Conservation (phyloP, 805 yeast species). For the Lipomyces sp. region DNA sequence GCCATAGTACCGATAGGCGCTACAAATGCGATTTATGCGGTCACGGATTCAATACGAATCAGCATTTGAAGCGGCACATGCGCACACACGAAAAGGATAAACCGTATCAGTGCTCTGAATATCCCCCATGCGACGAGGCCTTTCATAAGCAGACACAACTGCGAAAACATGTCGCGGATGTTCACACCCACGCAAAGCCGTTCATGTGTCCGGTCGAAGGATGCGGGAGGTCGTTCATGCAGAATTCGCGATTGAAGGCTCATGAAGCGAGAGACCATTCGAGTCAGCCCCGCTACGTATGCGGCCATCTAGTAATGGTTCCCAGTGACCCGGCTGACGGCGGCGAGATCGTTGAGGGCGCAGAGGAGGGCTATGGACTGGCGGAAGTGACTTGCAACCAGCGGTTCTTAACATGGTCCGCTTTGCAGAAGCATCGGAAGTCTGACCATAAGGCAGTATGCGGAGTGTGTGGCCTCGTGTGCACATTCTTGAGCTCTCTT, state of each 20-base stretch:
- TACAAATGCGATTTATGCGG: slow-evolving; percentile 58
- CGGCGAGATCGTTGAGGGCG: slow-evolving; percentile 55
- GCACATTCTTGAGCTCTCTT: slow-evolving; percentile 70
- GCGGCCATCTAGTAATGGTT: slow-evolving; percentile 21
- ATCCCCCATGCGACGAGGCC: slow-evolving; percentile 59
- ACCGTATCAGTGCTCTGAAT: slow-evolving; percentile 49
- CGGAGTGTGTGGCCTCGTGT: slow-evolving; percentile 59
- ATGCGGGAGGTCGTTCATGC: slow-evolving; percentile 62
- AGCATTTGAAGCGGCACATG: slow-evolving; percentile 81
- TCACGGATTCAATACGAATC: slow-evolving; percentile 75
- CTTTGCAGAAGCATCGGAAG: slow-evolving; percentile 66
- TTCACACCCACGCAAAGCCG: slow-evolving; percentile 51
- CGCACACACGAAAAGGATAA: slow-evolving; percentile 66
- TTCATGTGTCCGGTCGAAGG: slow-evolving; percentile 50
- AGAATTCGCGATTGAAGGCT: slow-evolving; percentile 61
- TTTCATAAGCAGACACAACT: slow-evolving; percentile 75
- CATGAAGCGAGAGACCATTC: slow-evolving; percentile 68
- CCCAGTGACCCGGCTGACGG: slow-evolving; percentile 32
- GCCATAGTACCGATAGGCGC: slow-evolving; percentile 22
- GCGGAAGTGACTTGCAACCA: slow-evolving; percentile 45
- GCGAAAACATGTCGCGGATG: slow-evolving; percentile 63
- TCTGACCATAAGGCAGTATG: slow-evolving; percentile 65
- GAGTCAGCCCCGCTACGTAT: slow-evolving; percentile 25
- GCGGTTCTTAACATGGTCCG: slow-evolving; percentile 68
- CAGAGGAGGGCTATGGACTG: slow-evolving; percentile 40